These are phyloP conservation scores for Dactylellina sp. DNA, from an alignment of 2,329 filamentous ascomycete genomes.

Conservation along the genomic window DNA sequence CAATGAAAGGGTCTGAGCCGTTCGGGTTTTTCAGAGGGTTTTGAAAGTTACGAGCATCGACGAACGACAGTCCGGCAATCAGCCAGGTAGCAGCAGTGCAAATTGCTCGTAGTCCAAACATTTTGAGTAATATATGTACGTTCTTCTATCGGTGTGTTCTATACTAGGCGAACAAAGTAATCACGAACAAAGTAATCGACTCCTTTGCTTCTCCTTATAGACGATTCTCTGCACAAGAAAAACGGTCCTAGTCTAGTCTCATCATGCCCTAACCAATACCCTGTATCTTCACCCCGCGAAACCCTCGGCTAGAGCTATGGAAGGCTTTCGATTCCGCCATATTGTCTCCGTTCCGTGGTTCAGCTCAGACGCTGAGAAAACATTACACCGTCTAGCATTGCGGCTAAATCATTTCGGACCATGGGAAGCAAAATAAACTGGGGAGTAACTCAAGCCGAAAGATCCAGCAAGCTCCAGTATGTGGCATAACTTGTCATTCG, in stretches of 20 bases:
- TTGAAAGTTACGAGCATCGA: slow-evolving; percentile 64
- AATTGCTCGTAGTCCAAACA: slow-evolving; percentile 35
- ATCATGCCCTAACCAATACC: neutral
- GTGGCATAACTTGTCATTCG: slow-evolving; percentile 33
- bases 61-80: slow-evolving; percentile 19
- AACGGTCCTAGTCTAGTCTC: neutral
- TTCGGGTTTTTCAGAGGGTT: slow-evolving; percentile 69
- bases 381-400: slow-evolving; percentile 13
- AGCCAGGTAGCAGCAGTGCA: slow-evolving; percentile 40
- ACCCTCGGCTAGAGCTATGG: slow-evolving; percentile 7
- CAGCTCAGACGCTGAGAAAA: slow-evolving; percentile 5
- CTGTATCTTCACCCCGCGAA: slow-evolving; percentile 3
- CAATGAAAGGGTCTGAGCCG: slow-evolving; percentile 69
- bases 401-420: slow-evolving; percentile 27
- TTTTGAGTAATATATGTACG: too few relatives aligned
- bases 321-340: neutral
- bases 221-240: neutral
- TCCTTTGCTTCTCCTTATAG: neutral
- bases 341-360: neutral
- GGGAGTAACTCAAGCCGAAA: slow-evolving; percentile 45
- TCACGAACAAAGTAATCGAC: too few relatives aligned
- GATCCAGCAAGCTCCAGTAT: slow-evolving; percentile 3
- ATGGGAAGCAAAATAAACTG: slow-evolving; percentile 1
- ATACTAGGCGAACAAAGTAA: neutral
- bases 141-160: neutral